Evolutionary conservation across 2,329 filamentous ascomycete genomes (phyloP).

Genomic region (Epichloe gansuensis): DNA sequence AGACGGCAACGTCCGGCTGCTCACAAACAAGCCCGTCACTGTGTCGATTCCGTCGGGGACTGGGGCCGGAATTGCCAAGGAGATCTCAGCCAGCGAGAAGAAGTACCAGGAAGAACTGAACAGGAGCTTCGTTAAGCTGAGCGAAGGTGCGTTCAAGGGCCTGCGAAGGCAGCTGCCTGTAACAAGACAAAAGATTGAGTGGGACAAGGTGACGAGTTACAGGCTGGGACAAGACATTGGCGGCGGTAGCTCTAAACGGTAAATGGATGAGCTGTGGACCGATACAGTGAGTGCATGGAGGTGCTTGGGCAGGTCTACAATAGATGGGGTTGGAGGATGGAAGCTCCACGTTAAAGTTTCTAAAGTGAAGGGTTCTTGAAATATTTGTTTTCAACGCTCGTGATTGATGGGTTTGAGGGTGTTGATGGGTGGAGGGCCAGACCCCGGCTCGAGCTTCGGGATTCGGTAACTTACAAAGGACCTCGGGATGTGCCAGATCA

Average conservation of each 20-base stretch:
- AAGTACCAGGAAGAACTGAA: constrained; percentile 96
- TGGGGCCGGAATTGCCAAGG: constrained; percentile 57
- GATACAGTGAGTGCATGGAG: neutral
- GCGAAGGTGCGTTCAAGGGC: constrained; percentile 90
- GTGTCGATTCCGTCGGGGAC: constrained; percentile 47
- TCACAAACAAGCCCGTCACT: constrained; percentile 69
- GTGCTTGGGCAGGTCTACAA: neutral
- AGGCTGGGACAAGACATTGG: constrained; percentile 70
- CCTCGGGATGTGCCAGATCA: neutral
- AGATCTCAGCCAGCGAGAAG: constrained; percentile 70
- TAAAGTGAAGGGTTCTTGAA: too few relatives aligned
- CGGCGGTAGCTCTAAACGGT: constrained; percentile 47
- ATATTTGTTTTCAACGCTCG: too few relatives aligned
- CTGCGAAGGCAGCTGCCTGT: constrained; percentile 87
- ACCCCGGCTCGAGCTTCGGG: neutral
- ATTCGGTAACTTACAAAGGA: neutral
- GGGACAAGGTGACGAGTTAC: constrained; percentile 96
- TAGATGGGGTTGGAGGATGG: neutral
- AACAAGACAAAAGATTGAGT: constrained; percentile 97
- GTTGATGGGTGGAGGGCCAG: too few relatives aligned
- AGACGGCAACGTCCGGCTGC: constrained; percentile 88
- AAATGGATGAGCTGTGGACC: constrained; percentile 9
- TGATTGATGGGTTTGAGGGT: too few relatives aligned
- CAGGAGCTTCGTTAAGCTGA: constrained; percentile 72
- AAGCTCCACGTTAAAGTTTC: neutral